phyloP scores from a whole-genome alignment of 139 green algal species.

The Zygnema circumcarinatum region DNA sequence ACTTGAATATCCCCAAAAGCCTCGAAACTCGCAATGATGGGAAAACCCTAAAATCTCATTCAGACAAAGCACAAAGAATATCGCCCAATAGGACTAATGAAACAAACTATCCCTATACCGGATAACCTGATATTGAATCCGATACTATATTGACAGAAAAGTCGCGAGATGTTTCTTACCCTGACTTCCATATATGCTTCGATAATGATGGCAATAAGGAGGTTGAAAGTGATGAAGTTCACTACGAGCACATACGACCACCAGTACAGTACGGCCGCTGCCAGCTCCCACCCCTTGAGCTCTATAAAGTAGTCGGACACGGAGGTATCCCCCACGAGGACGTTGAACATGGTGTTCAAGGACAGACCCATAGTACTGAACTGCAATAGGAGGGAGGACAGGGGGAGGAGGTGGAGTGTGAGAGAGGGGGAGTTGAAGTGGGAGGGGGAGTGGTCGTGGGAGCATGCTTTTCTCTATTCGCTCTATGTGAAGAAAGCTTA shows the following conservation, averaged over 20 bases:
- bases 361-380: conserved; percentile 74
- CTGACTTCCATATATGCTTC: conserved; percentile 33
- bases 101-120: too few species aligned
- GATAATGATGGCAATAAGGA: conserved; percentile 43
- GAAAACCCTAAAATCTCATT: too few species aligned
- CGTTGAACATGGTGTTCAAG: conserved; percentile 84
- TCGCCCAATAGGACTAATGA: too few species aligned
- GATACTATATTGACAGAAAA: too few species aligned
- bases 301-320: not conserved
- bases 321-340: conserved; percentile 78
- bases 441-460: not conserved
- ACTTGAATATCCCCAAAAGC: too few species aligned
- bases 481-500: not conserved
- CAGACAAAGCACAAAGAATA: too few species aligned
- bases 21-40: too few species aligned
- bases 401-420: too few species aligned
- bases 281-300: conserved; percentile 17
- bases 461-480: not conserved
- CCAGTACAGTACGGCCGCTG: conserved; percentile 22
- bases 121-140: too few species aligned
- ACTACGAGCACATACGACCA: conserved; percentile 19
- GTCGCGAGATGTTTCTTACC: conserved; percentile 2
- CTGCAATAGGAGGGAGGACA: not conserved
- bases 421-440: too few species aligned
- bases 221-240: conserved; percentile 31